Percentiles rank a stretch among this genome's conserved stretches.
These are phyloP conservation scores for Ceratobasidium sp. DNA, from an alignment of 1,284 basidiomycete species.

Conservation along the genomic window DNA sequence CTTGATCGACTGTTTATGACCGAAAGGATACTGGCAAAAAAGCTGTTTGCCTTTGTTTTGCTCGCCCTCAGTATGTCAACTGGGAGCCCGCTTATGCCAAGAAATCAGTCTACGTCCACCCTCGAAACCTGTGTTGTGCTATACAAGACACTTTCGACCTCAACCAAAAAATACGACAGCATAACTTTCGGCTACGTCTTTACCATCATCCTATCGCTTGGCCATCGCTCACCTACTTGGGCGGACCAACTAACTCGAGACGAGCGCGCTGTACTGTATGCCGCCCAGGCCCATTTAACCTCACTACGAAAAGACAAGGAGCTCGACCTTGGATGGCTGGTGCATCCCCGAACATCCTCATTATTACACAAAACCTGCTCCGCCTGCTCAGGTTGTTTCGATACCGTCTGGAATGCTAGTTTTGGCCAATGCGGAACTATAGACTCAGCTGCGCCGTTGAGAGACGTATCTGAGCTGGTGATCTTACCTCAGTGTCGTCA, in stretches of 20 bases:
- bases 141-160: background rate
- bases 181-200: background rate
- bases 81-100: too few species aligned
- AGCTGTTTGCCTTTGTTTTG: too few species aligned
- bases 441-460: background rate
- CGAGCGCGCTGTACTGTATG: conserved; percentile 10
- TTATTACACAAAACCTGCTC: background rate
- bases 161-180: background rate
- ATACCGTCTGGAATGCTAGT: background rate
- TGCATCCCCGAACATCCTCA: background rate
- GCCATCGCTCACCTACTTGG: conserved; percentile 3
- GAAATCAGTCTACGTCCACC: background rate
- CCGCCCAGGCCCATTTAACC: background rate
- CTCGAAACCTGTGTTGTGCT: background rate
- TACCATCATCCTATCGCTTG: conserved; percentile 9
- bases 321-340: background rate
- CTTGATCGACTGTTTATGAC: too few species aligned
- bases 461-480: conserved; percentile 4
- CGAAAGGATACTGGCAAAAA: too few species aligned
- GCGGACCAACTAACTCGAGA: background rate
- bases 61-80: too few species aligned
- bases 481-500: background rate
- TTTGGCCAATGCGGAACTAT: conserved; percentile 2
- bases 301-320: background rate
- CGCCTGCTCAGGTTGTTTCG: background rate